Evolutionary conservation across 2,329 filamentous ascomycete genomes (phyloP).

Genomic region (Aspergillus ochraceus): DNA sequence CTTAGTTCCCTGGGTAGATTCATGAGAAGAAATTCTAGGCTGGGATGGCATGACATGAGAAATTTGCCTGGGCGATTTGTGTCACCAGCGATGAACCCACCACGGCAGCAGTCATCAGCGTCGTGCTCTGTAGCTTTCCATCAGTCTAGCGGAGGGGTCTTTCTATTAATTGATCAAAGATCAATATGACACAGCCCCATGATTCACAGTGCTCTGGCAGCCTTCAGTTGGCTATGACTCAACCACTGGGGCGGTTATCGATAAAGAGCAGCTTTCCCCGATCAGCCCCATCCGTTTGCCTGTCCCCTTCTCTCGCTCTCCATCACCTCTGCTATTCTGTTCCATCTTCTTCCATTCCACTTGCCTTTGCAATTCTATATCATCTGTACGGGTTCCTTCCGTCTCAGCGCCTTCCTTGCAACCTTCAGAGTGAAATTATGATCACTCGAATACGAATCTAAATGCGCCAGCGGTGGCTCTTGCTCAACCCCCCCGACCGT

Average conservation of each 20-base stretch:
- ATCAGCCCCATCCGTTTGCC: background rate
- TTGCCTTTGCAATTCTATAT: background rate
- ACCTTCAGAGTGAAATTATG: slow-evolving; percentile 32
- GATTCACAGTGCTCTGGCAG: background rate
- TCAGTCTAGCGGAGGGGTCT: background rate
- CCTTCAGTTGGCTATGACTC: background rate
- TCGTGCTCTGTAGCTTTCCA: background rate
- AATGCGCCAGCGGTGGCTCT: slow-evolving; percentile 38
- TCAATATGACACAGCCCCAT: background rate
- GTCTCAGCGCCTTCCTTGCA: background rate
- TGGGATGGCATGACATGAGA: background rate
- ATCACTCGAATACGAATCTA: slow-evolving; percentile 45
- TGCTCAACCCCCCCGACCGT: slow-evolving; percentile 24
- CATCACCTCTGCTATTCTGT: background rate
- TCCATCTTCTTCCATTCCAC: slow-evolving; percentile 1
- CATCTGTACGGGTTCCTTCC: background rate
- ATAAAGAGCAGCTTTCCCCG: background rate
- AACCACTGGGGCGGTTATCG: slow-evolving; percentile 7
- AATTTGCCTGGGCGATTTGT: background rate
- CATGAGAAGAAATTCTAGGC: background rate
- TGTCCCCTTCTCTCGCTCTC: background rate
- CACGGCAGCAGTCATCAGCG: background rate
- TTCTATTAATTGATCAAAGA: background rate
- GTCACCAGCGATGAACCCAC: background rate
- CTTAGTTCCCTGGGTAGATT: background rate